Evolutionary conservation across 768 basidiomycete species (phyloP).

Genomic region (Lactarius akahatsu): DNA sequence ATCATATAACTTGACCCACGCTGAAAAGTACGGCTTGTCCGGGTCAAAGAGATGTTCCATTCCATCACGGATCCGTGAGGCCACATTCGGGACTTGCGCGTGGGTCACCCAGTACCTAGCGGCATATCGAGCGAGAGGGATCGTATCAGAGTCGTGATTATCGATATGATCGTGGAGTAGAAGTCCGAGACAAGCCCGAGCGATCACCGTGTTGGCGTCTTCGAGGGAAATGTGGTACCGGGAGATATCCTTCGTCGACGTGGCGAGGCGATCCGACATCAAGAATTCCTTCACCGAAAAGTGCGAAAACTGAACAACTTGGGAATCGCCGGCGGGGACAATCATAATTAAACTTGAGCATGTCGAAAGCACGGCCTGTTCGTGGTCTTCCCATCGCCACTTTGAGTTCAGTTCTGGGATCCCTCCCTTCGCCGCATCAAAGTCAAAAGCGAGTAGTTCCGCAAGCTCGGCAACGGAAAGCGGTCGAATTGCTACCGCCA

Average conservation of each 20-base stretch:
- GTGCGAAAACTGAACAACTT: neutral
- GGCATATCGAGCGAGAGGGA: neutral
- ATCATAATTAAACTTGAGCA: neutral
- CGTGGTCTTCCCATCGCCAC: neutral
- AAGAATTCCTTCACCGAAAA: neutral
- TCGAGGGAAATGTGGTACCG: neutral
- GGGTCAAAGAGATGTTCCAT: neutral
- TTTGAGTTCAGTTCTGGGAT: neutral
- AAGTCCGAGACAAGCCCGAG: neutral
- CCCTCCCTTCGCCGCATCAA: neutral
- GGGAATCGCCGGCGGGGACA: neutral
- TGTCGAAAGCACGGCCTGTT: neutral
- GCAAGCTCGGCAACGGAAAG: neutral
- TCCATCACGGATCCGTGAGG: neutral
- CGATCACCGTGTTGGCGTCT: neutral
- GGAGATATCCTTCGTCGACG: neutral
- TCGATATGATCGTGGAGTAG: neutral
- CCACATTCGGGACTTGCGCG: neutral
- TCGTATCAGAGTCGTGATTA: neutral
- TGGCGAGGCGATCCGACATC: neutral
- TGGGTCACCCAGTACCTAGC: neutral
- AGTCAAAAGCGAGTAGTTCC: neutral
- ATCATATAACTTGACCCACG: neutral
- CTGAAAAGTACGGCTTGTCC: too few species aligned
- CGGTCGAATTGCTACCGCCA: neutral